These are phyloP conservation scores for Diaporthe sp. DNA, from an alignment of 2,329 filamentous ascomycete species.

Conservation along the genomic window DNA sequence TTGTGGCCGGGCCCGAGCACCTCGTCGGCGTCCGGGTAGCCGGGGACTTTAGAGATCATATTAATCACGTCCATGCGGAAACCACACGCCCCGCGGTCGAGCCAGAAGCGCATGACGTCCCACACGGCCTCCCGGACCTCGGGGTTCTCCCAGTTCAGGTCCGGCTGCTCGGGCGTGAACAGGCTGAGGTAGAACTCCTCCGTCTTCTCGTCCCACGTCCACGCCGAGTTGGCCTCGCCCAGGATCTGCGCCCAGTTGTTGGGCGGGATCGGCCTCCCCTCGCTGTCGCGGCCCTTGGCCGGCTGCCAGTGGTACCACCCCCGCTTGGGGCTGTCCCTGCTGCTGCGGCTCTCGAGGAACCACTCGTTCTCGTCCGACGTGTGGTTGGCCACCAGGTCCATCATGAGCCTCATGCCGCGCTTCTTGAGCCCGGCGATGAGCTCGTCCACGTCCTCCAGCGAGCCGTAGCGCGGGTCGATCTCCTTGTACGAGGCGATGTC, in stretches of 20 bases:
- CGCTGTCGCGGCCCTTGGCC: constrained; percentile 62
- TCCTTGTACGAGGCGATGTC: constrained; percentile 78
- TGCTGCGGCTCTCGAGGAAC: constrained; percentile 69
- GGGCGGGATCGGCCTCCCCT: constrained; percentile 72
- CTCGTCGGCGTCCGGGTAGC: constrained; percentile 34
- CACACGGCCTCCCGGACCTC: constrained; percentile 76
- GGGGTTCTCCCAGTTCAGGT: constrained; percentile 83
- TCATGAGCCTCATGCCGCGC: constrained; percentile 76
- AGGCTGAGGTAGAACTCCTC: constrained; percentile 74
- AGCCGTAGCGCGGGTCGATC: constrained; percentile 77
- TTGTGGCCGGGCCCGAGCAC: constrained; percentile 24
- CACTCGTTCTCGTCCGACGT: constrained; percentile 70
- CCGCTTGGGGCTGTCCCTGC: constrained; percentile 66
- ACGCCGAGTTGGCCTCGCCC: constrained; percentile 54
- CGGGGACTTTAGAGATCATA: constrained; percentile 38
- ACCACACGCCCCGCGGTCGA: constrained; percentile 75
- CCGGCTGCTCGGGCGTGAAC: constrained; percentile 79
- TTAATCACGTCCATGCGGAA: constrained; percentile 65
- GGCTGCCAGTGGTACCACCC: constrained; percentile 77
- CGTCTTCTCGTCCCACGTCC: constrained; percentile 64
- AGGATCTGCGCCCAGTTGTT: constrained; percentile 67
- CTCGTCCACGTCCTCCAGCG: constrained; percentile 74
- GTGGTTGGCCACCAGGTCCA: constrained; percentile 83
- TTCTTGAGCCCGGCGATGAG: constrained; percentile 73
- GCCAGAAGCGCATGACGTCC: constrained; percentile 80